Conservation (phyloP, 1,284 basidiomycete species). For the Lentinula novae-zelandiae region DNA sequence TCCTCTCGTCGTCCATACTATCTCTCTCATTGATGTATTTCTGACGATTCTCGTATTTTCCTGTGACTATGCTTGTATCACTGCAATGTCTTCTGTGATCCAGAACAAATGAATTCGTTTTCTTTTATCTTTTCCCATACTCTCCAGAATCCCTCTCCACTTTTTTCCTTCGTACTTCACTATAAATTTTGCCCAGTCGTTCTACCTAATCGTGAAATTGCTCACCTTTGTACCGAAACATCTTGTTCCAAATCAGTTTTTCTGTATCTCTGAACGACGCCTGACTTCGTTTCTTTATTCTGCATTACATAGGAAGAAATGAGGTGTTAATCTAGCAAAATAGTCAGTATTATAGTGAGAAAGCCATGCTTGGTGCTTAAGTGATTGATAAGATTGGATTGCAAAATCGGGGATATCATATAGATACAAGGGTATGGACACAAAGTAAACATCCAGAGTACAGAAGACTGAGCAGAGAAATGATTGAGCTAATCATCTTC, state of each 20-base stretch:
- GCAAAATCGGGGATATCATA: background rate
- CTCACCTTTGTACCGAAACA: no score
- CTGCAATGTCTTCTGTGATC: constrained; percentile 16
- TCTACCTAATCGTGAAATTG: background rate
- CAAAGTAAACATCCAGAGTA: background rate
- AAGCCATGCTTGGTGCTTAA: background rate
- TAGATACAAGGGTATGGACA: background rate
- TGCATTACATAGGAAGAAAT: no score
- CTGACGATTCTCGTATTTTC: constrained; percentile 14
- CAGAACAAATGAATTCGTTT: constrained; percentile 3
- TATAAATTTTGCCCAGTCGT: background rate
- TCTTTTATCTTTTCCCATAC: background rate
- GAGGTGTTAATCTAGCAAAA: no score
- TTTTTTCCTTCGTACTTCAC: no score
- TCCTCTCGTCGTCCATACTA: background rate
- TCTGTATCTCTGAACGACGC: no score
- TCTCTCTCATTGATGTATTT: constrained; percentile 3
- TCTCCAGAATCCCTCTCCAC: background rate
- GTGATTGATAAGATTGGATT: background rate
- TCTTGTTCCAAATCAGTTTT: no score
- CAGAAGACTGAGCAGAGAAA: background rate
- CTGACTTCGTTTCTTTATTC: no score
- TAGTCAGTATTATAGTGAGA: no score
- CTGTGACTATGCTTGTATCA: constrained; percentile 12
- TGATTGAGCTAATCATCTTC: constrained; percentile 25